Evolutionary conservation across 2,329 filamentous ascomycete genomes (phyloP).

Genomic region (Botrytis porri): DNA sequence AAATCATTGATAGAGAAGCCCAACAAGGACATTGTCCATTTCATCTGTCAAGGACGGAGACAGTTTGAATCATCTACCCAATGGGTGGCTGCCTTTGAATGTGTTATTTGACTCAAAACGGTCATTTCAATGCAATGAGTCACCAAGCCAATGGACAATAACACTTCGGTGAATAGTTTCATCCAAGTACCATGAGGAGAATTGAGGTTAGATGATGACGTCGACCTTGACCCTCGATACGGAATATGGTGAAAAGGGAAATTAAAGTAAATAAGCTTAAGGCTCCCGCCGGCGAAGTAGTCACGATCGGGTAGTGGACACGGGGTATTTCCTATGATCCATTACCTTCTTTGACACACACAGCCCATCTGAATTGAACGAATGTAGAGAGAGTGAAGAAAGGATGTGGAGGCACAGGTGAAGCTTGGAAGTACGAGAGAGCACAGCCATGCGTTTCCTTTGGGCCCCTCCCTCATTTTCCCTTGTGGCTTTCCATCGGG

Average conservation of each 20-base stretch:
- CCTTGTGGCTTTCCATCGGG: background rate
- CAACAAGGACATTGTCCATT: background rate
- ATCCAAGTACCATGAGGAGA: background rate
- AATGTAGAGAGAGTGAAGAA: conserved; percentile 10
- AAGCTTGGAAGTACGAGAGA: background rate
- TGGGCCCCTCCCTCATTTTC: background rate
- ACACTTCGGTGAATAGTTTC: conserved; percentile 5
- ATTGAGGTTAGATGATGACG: background rate
- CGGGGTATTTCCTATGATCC: background rate
- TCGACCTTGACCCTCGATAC: background rate
- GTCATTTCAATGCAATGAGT: background rate
- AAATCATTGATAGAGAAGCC: background rate
- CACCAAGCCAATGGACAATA: conserved; percentile 9
- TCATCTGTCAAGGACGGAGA: background rate
- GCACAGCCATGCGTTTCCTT: background rate
- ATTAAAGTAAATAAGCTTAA: background rate
- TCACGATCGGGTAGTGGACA: background rate
- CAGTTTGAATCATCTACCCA: background rate
- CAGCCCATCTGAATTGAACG: background rate
- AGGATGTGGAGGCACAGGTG: conserved; percentile 5
- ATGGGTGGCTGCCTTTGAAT: conserved; percentile 8
- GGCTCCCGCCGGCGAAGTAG: background rate
- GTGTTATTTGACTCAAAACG: background rate
- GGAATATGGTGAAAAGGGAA: background rate
- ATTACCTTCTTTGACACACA: background rate